Percentiles rank a stretch among this genome's conserved stretches.
phyloP scores from a whole-genome alignment of 371 early-diverging fungal genomes.

The Lichtheimia corymbifera region DNA sequence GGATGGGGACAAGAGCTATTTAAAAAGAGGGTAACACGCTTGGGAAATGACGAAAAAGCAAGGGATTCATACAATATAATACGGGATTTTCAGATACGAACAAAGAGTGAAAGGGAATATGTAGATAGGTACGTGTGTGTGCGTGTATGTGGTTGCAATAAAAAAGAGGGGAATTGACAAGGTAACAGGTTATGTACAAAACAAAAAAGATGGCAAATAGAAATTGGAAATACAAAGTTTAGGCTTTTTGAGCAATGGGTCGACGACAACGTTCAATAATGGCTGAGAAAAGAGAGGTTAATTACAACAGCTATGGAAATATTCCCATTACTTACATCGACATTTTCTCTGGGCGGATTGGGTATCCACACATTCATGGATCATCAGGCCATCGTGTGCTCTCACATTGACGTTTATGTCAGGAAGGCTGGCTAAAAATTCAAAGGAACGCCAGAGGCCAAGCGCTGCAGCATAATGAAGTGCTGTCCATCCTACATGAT shows the following conservation, averaged over 20 bases:
- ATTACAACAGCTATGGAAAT: background rate
- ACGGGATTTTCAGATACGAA: background rate
- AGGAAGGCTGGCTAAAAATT: conserved; percentile 25
- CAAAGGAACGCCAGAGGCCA: conserved; percentile 38
- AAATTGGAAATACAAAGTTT: too few relatives aligned
- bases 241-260: too few relatives aligned
- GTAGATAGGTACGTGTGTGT: background rate
- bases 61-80: background rate
- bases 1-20: background rate
- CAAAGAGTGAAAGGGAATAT: background rate
- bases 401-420: conserved; percentile 30
- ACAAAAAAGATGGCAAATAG: background rate
- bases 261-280: too few relatives aligned
- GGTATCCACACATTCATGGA: conserved; percentile 43
- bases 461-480: conserved; percentile 50
- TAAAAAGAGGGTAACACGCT: background rate
- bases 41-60: background rate
- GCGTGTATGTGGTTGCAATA: conserved; percentile 2
- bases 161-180: background rate
- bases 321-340: conserved; percentile 24
- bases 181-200: background rate
- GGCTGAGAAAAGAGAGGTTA: background rate
- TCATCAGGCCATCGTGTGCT: conserved; percentile 30
- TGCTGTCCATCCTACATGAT: conserved; percentile 46
- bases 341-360: conserved; percentile 31